Evolutionary conservation across 352 stramenopile species (phyloP).

Genomic region (Pythium biforme): DNA sequence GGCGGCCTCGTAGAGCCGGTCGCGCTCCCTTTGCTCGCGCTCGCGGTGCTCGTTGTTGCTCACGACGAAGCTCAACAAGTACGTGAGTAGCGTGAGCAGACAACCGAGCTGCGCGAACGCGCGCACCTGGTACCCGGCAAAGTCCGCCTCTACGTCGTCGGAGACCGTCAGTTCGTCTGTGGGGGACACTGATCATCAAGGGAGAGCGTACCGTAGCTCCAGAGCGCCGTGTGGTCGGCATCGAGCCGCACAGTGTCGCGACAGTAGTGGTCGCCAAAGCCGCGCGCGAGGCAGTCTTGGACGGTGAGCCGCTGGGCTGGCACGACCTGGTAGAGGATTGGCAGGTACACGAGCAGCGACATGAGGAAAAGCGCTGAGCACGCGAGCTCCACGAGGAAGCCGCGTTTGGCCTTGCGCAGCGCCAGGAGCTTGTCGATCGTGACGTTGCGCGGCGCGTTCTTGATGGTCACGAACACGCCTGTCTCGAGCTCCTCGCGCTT

Average conservation of each 20-base stretch:
- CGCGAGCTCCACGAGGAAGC: slow-evolving; percentile 49
- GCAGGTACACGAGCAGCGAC: slow-evolving; percentile 54
- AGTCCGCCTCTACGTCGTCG: slow-evolving; percentile 33
- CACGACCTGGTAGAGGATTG: slow-evolving; percentile 42
- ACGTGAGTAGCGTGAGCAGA: slow-evolving; percentile 54
- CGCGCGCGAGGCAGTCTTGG: slow-evolving; percentile 38
- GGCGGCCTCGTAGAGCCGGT: slow-evolving; percentile 17
- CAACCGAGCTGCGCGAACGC: slow-evolving; percentile 54
- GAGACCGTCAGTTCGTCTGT: too few relatives aligned
- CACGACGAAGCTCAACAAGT: slow-evolving; percentile 52
- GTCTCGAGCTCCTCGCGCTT: slow-evolving; percentile 56
- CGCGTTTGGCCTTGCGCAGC: slow-evolving; percentile 43
- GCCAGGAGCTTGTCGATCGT: slow-evolving; percentile 42
- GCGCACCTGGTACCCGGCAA: slow-evolving; percentile 54
- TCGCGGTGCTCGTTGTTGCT: slow-evolving; percentile 38
- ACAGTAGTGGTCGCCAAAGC: slow-evolving; percentile 56
- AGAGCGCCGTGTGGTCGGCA: slow-evolving; percentile 47
- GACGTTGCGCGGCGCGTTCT: slow-evolving; percentile 46
- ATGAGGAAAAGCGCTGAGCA: slow-evolving; percentile 46
- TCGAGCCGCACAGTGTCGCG: slow-evolving; percentile 43
- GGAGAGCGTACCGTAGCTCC: slow-evolving; percentile 47
- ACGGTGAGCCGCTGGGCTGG: slow-evolving; percentile 39
- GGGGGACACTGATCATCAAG: background rate
- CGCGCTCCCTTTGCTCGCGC: slow-evolving; percentile 29
- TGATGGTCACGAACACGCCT: slow-evolving; percentile 57